These are phyloP conservation scores for Micractinium sp. DNA, from an alignment of 139 green algal species.

Conservation along the genomic window DNA sequence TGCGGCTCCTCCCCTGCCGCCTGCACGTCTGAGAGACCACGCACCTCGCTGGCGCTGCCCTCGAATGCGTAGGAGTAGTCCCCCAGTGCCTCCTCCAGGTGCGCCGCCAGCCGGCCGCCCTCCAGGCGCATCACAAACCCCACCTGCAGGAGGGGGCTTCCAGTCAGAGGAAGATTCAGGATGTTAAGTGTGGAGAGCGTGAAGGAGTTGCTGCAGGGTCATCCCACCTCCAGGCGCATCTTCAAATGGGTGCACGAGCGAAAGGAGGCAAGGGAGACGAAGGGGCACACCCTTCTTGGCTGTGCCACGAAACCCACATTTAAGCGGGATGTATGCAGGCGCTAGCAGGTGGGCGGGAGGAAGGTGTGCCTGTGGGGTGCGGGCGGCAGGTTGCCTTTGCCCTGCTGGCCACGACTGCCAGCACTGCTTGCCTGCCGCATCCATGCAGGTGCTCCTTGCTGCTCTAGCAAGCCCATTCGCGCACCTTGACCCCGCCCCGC, in stretches of 20 bases:
- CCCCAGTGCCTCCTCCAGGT: conserved; percentile 72
- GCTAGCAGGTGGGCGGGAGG: too few species aligned
- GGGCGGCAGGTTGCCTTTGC: too few species aligned
- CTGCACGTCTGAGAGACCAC: not conserved
- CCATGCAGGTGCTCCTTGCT: too few species aligned
- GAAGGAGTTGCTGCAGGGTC: not conserved
- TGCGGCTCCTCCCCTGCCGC: not conserved
- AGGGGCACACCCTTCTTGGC: too few species aligned
- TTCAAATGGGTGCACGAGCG: too few species aligned
- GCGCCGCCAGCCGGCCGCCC: conserved; percentile 55
- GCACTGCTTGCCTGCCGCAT: too few species aligned
- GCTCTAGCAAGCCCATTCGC: not conserved
- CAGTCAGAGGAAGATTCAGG: not conserved
- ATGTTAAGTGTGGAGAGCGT: not conserved
- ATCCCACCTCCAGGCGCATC: too few species aligned
- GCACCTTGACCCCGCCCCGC: not conserved
- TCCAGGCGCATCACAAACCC: conserved; percentile 64
- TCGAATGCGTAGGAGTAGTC: conserved; percentile 64
- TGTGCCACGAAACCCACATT: too few species aligned
- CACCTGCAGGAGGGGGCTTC: conserved; percentile 25
- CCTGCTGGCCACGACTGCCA: too few species aligned
- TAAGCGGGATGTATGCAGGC: too few species aligned
- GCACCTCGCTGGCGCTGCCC: conserved; percentile 8
- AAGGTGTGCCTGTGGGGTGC: too few species aligned
- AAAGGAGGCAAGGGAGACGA: too few species aligned